Evolutionary conservation across 2,329 filamentous ascomycete species (phyloP), one percentile per base, ranked within the genome.

Genomic region (Aspergillus tubingensis): DNA sequence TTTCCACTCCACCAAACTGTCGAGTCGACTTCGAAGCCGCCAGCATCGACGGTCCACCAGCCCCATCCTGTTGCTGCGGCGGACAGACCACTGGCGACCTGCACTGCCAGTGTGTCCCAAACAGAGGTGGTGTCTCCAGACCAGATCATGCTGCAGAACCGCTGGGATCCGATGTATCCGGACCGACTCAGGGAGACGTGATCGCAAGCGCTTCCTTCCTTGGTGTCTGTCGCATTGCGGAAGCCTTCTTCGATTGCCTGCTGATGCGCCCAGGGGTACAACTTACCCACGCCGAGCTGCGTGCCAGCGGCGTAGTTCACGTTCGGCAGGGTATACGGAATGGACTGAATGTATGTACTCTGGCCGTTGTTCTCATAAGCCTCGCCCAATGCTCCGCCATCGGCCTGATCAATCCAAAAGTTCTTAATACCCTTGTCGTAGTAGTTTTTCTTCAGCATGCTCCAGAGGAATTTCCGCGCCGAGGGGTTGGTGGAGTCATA

Each of bases 21-120:
- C 2, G 73, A 69, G 57, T 77, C 74, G 0, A 63, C 85, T 65
- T 88, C 85, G 67, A 89, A 89, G 0, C 86, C 87, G 1, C 87
- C 86, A 41, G 88, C 88, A 62, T 89, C 86, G 0, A 86, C 87
- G 0, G 86, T 88, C 84, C 85, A 88, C 85, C 85, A 88, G 0
- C 85, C 80, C 25, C 88, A 77, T 1, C 86, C 86, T 0, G 85
- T 79, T 3, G 88, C 74, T 0, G 85, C 86, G 78, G 87, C 86
- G 64, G 86, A 86, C 5, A 88, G 74, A 0, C 86, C 86, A 0
- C 86, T 86, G 0, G 83, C 78, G 2, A 88, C 72, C 67, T 88
- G 85, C 58, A 83, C 79, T 2, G 82, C 78, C 15, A 88, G 76
- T 27, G 79, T 84, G 2, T 73, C 73, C 86, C 86, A 89, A 0